Conservation (phyloP, 2,329 filamentous ascomycete species). For the Aspergillus sp. region DNA sequence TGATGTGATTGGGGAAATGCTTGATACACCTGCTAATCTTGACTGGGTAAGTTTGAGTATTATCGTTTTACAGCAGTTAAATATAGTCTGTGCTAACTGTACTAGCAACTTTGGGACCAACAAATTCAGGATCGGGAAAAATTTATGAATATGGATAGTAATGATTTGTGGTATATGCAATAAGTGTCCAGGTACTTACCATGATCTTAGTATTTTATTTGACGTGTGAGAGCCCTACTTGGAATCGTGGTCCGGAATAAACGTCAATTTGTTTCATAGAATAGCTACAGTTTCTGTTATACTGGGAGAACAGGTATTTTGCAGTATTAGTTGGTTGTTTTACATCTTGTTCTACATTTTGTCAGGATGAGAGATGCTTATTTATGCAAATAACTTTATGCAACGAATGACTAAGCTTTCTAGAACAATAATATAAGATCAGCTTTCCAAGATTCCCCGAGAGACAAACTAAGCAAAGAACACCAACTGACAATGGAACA, state of each 20-base stretch:
- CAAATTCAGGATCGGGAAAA: conserved; percentile 17
- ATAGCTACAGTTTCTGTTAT: too few species aligned
- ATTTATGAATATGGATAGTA: neutral
- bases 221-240: too few species aligned
- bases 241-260: too few species aligned
- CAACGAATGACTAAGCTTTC: neutral
- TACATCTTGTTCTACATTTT: neutral
- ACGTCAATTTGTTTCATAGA: too few species aligned
- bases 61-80: neutral
- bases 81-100: neutral
- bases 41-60: conserved; percentile 31
- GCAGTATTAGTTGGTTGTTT: neutral
- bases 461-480: neutral
- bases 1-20: conserved; percentile 35
- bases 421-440: conserved; percentile 4
- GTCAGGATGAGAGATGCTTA: neutral
- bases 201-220: too few species aligned
- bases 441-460: neutral
- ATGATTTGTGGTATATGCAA: conserved; percentile 6
- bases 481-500: neutral
- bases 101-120: conserved; percentile 26
- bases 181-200: neutral
- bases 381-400: neutral
- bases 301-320: too few species aligned
- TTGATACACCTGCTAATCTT: conserved; percentile 30